phyloP scores from a whole-genome alignment of 2,329 filamentous ascomycete genomes.

The Aquanectria penicillioides region DNA sequence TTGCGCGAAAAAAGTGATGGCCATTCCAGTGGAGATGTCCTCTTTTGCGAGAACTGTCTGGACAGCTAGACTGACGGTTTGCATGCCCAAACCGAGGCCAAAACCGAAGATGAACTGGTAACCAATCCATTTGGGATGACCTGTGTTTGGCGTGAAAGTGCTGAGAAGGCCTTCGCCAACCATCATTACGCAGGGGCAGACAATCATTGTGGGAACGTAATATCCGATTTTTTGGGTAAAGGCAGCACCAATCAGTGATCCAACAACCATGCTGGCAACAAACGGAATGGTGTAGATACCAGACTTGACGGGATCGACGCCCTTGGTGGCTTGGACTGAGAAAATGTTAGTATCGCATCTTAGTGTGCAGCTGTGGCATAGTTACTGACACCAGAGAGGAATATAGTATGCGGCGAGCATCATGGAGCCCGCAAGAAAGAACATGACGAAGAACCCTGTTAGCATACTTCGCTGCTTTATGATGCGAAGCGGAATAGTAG shows the following conservation, averaged over 20 bases:
- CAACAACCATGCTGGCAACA: constrained; percentile 64
- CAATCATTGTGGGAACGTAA: constrained; percentile 67
- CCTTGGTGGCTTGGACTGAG: constrained; percentile 65
- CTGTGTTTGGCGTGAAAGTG: constrained; percentile 60
- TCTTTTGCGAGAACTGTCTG: constrained; percentile 63
- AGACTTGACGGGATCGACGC: constrained; percentile 61
- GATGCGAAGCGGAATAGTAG: constrained; percentile 65
- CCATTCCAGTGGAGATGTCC: constrained; percentile 65
- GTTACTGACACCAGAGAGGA: constrained; percentile 63
- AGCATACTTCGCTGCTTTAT: constrained; percentile 66
- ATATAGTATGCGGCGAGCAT: constrained; percentile 65
- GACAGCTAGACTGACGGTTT: constrained; percentile 65
- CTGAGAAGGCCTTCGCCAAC: constrained; percentile 67
- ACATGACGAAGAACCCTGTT: constrained; percentile 56
- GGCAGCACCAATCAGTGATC: constrained; percentile 59
- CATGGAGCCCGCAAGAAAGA: constrained; percentile 61
- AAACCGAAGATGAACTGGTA: constrained; percentile 69
- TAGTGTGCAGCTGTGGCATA: not conserved
- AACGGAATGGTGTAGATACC: constrained; percentile 68
- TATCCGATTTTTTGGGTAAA: constrained; percentile 66
- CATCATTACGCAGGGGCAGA: constrained; percentile 59
- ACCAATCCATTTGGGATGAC: constrained; percentile 65
- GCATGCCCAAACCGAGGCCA: constrained; percentile 68
- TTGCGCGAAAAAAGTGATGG: constrained; percentile 67
- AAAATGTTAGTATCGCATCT: constrained; percentile 26